Conservation (phyloP, 371 early-diverging fungal species). For the Mucor ambiguus region DNA sequence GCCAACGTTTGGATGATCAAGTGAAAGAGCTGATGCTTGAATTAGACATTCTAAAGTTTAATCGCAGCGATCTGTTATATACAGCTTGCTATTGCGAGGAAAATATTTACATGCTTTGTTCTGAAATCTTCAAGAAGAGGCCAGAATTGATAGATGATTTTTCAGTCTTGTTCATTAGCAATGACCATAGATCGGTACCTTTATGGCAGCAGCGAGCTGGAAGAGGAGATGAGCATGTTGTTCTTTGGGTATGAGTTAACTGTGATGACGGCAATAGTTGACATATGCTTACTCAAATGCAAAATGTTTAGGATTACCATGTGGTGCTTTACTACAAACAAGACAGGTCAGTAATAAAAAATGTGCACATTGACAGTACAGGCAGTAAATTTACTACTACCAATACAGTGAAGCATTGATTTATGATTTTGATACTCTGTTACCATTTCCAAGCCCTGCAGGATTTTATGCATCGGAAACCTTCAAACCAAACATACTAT, state of each 20-base stretch:
- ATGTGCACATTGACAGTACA: neutral
- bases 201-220: slow-evolving; percentile 36
- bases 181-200: slow-evolving; percentile 31
- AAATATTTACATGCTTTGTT: slow-evolving; percentile 45
- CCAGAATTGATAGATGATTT: slow-evolving; percentile 18
- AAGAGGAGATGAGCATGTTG: slow-evolving; percentile 17
- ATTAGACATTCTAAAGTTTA: slow-evolving; percentile 1
- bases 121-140: slow-evolving; percentile 19
- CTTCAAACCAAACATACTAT: slow-evolving; percentile 31
- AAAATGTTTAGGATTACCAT: slow-evolving; percentile 42
- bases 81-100: slow-evolving; percentile 51
- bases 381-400: neutral
- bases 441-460: slow-evolving; percentile 40
- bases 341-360: neutral
- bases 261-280: neutral
- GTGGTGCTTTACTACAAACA: slow-evolving; percentile 30
- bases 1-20: neutral
- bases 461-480: slow-evolving; percentile 27
- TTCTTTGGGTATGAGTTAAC: slow-evolving; percentile 40
- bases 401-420: slow-evolving; percentile 10
- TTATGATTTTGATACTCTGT: slow-evolving; percentile 41
- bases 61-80: slow-evolving; percentile 24
- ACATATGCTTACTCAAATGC: neutral
- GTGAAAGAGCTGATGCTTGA: neutral
- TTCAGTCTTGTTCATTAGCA: slow-evolving; percentile 46